Evolutionary conservation across 1,284 basidiomycete genomes (phyloP).

Genomic region (Rhodotorula sp.): DNA sequence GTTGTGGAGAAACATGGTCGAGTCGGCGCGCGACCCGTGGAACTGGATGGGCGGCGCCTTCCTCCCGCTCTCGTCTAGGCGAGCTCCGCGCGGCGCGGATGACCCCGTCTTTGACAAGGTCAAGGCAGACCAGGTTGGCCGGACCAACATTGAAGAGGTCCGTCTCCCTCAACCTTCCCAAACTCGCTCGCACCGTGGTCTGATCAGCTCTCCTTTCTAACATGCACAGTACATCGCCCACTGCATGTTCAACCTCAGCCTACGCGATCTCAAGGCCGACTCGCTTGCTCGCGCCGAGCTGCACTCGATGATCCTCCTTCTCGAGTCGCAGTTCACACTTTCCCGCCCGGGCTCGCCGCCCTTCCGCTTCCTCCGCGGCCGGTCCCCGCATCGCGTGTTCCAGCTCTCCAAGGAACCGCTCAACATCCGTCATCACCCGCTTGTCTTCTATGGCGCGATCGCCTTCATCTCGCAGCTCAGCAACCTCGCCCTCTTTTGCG

Average conservation of each 20-base stretch:
- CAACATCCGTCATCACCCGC: conserved; percentile 26
- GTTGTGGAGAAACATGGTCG: conserved; percentile 30
- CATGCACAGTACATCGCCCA: conserved; percentile 29
- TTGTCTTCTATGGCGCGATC: conserved; percentile 32
- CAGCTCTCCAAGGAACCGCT: conserved; percentile 24
- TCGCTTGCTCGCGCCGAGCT: conserved; percentile 28
- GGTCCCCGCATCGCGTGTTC: conserved; percentile 23
- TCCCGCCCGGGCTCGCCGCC: conserved; percentile 5
- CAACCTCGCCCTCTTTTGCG: conserved; percentile 17
- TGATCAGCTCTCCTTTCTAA: neutral
- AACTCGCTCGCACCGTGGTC: neutral
- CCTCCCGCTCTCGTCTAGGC: conserved; percentile 1
- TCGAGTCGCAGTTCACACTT: conserved; percentile 31
- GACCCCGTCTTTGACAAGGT: conserved; percentile 29
- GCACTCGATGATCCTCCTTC: conserved; percentile 33
- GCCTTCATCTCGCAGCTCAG: conserved; percentile 11
- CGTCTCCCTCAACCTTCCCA: neutral
- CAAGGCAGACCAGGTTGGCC: conserved; percentile 27
- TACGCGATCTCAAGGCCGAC: conserved; percentile 18
- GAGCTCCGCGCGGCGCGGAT: conserved; percentile 20
- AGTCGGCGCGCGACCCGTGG: conserved; percentile 20
- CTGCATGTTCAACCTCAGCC: conserved; percentile 24
- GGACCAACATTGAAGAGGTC: conserved; percentile 40
- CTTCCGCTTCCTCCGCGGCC: conserved; percentile 31
- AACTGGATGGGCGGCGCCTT: conserved; percentile 34